Base-by-base conservation (phyloP, 1,284 basidiomycete species). In the Ganoderma sinense region DNA sequence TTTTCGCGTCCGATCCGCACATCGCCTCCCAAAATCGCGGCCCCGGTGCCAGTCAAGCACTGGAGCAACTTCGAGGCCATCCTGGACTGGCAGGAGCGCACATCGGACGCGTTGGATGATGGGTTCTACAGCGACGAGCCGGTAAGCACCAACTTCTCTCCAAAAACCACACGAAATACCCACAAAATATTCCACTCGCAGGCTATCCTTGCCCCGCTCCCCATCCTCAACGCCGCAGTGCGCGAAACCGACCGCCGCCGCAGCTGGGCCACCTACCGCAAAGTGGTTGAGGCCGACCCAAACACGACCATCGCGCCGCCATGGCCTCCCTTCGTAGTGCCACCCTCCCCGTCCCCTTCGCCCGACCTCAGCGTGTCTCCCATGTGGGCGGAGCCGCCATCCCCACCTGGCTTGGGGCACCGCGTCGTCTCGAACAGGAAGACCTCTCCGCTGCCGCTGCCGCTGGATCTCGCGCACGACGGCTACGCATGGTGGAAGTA, bases 41-140 rank as follows among this genome's bases (percentile, higher is more conserved):
- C 39, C 39, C 59, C 59, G 7, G 59, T 61, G 10, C 59, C 59
- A 1, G 23, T 40, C 3, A 61, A 61, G 23, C 59, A 61, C 39
- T 61, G 59, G 59, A 61, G 59, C 59, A 61, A 61, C 20, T 61
- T 61, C 39, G 59, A 61, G 13, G 39, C 39, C n/a, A 61, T 61
- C 39, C 13, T 61, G 23, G 39, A 41, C 14, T 61, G 59, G 59
- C 36, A 40, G 23, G 59, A 61, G n/a, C 39, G 39, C 14, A 61
- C 59, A 61, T 61, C 59, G 39, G 33, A 61, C 23, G 39, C 39
- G 39, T 16, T 61, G 23, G 39, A 41, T 40, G 56, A 36, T 59
- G 59, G 39, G 33, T 61, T 26, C 59, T 41, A 40, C 59, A 40
- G 23, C 36, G 39, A 61, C 59, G 59, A 41, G 59, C 23, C 36